phyloP scores from a whole-genome alignment of 1,139 yeast genomes.

The Pichia cactophila region DNA sequence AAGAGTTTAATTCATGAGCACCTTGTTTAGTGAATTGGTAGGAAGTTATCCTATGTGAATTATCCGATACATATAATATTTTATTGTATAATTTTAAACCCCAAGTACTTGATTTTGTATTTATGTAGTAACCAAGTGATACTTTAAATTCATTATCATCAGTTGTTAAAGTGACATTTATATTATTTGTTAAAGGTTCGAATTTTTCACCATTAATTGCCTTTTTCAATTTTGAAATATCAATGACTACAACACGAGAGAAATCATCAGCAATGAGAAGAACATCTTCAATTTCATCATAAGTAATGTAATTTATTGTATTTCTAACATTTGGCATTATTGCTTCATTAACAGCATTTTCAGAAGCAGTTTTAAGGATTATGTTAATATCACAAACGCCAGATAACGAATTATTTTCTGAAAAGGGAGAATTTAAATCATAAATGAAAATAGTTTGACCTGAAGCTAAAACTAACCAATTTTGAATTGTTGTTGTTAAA shows the following conservation, averaged over 20 bases:
- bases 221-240: not conserved
- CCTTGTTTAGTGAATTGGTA: constrained; percentile 27
- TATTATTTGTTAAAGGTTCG: constrained; percentile 30
- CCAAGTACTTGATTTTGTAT: constrained; percentile 43
- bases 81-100: constrained; percentile 45
- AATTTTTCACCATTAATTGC: constrained; percentile 15
- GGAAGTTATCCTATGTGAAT: constrained; percentile 41
- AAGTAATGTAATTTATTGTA: not conserved
- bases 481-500: constrained; percentile 30
- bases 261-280: not conserved
- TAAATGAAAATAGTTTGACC: not conserved
- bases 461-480: constrained; percentile 17
- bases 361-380: not conserved
- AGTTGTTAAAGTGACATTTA: constrained; percentile 29
- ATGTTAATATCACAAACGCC: not conserved
- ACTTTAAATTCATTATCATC: constrained; percentile 23
- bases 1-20: constrained; percentile 19
- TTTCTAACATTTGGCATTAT: not conserved
- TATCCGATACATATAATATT: constrained; percentile 50
- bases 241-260: not conserved
- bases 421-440: not conserved
- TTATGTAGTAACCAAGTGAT: constrained; percentile 29
- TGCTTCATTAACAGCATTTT: not conserved
- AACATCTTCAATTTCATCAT: constrained; percentile 4
- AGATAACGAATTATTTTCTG: too few species aligned